A percentile compares a stretch with the other conserved stretches of the same genome.
These are phyloP conservation scores for Verticillium tricorpus DNA, from an alignment of 2,329 filamentous ascomycete species.

Conservation along the genomic window DNA sequence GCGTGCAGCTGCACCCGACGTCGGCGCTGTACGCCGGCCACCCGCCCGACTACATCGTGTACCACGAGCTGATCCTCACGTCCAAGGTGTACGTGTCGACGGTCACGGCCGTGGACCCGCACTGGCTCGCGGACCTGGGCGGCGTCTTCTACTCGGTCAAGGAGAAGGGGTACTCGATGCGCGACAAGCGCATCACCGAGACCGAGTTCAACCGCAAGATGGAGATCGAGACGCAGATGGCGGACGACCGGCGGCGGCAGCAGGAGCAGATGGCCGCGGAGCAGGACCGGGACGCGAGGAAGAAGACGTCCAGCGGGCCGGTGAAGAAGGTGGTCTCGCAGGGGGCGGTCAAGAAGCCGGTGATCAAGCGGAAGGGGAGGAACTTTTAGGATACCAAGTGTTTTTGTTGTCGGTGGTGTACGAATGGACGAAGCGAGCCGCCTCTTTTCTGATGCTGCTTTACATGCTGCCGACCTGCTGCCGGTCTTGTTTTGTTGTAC, in stretches of 20 bases:
- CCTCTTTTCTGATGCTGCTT: neutral
- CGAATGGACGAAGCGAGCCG: neutral
- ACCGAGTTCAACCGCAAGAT: conserved; percentile 88
- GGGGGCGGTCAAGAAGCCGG: conserved; percentile 58
- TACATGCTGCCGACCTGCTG: neutral
- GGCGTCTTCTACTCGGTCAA: conserved; percentile 97
- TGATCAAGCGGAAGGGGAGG: conserved; percentile 50
- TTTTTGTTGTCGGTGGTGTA: neutral
- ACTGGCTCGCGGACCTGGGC: conserved; percentile 94
- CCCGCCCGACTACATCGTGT: conserved; percentile 93
- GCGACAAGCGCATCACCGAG: conserved; percentile 83
- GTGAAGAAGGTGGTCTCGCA: conserved; percentile 56
- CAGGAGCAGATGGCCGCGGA: conserved; percentile 51
- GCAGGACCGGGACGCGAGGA: conserved; percentile 40
- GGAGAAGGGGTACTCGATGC: conserved; percentile 90
- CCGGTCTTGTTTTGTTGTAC: neutral
- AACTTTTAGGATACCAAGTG: conserved; percentile 35
- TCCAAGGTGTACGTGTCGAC: conserved; percentile 98
- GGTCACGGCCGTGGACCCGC: conserved; percentile 91
- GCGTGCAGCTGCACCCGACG: conserved; percentile 90
- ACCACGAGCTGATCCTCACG: conserved; percentile 95
- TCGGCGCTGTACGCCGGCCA: conserved; percentile 92
- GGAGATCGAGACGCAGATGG: conserved; percentile 92
- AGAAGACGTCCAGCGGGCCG: conserved; percentile 24
- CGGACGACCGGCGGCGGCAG: conserved; percentile 70